These are phyloP conservation scores for Penicillium soppii DNA, from an alignment of 495 filamentous ascomycete species.

Conservation along the genomic window DNA sequence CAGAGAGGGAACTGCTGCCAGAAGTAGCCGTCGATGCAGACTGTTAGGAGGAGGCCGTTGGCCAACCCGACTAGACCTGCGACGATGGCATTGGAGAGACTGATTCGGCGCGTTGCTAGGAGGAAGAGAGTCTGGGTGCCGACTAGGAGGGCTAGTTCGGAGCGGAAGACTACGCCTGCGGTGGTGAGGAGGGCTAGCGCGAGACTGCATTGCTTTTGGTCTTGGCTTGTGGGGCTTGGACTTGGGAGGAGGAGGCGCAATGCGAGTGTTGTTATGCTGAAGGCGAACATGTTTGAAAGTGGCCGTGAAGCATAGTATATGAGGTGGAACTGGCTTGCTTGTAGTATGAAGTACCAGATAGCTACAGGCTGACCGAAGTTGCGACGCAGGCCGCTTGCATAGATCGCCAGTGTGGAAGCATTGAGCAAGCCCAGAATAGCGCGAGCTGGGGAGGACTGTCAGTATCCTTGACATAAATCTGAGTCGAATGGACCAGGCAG, in stretches of 20 bases:
- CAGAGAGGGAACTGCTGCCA: conserved; percentile 80
- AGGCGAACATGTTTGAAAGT: conserved; percentile 96
- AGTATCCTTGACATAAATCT: background rate
- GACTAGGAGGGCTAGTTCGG: conserved; percentile 84
- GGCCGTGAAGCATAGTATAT: conserved; percentile 92
- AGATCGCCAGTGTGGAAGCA: conserved; percentile 62
- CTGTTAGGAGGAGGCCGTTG: conserved; percentile 57
- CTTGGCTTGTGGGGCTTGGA: conserved; percentile 27
- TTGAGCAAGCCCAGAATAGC: conserved; percentile 79
- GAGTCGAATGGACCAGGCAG: background rate
- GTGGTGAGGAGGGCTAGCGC: conserved; percentile 75
- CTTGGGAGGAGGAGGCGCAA: conserved; percentile 67
- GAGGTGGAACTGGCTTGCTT: conserved; percentile 87
- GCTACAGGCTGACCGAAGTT: conserved; percentile 70
- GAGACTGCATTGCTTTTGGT: conserved; percentile 44
- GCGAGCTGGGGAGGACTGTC: conserved; percentile 53
- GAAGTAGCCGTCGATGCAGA: conserved; percentile 71
- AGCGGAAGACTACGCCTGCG: conserved; percentile 83
- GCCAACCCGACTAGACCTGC: conserved; percentile 67
- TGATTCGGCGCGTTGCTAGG: conserved; percentile 53
- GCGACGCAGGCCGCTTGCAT: conserved; percentile 59
- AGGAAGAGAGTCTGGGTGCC: conserved; percentile 46
- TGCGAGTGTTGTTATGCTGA: conserved; percentile 74
- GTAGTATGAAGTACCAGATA: conserved; percentile 81
- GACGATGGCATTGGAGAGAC: conserved; percentile 58